Conservation (phyloP, 768 basidiomycete species). For the Boletus subparvulus region DNA sequence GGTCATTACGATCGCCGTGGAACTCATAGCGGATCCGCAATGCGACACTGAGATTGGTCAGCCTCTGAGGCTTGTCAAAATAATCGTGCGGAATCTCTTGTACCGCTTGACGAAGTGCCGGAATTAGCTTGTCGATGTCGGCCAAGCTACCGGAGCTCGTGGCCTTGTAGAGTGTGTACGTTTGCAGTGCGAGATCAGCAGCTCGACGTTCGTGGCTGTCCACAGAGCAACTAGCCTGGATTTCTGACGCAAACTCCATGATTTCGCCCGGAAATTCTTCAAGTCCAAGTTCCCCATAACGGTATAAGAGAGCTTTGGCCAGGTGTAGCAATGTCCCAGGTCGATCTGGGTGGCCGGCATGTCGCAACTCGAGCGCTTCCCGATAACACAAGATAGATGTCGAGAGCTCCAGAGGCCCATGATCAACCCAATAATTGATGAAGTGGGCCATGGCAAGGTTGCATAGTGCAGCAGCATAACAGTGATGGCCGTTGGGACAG, state of each 20-base stretch:
- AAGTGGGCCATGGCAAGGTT: slow-evolving; percentile 8
- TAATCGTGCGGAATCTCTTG: neutral
- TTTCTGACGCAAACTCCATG: neutral
- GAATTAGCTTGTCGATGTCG: neutral
- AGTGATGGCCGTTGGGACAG: neutral
- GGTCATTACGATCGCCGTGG: too few relatives aligned
- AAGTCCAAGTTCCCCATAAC: neutral
- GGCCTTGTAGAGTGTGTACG: neutral
- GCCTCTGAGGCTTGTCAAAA: neutral
- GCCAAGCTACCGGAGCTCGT: neutral
- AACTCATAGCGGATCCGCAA: too few relatives aligned
- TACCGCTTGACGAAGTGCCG: neutral
- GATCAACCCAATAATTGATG: neutral
- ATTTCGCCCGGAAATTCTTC: neutral
- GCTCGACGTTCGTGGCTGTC: slow-evolving; percentile 1
- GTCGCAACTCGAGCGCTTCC: slow-evolving; percentile 10
- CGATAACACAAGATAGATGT: slow-evolving; percentile 1
- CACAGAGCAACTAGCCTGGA: neutral
- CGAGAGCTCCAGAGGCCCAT: neutral
- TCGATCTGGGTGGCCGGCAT: slow-evolving; percentile 7
- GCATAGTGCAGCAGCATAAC: slow-evolving; percentile 1
- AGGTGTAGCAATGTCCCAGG: slow-evolving; percentile 1
- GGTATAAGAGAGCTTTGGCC: neutral
- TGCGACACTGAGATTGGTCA: slow-evolving; percentile 11
- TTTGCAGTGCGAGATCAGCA: neutral